Evolutionary conservation across 2,329 filamentous ascomycete genomes (phyloP).

Genomic region (Colletotrichum navitas): DNA sequence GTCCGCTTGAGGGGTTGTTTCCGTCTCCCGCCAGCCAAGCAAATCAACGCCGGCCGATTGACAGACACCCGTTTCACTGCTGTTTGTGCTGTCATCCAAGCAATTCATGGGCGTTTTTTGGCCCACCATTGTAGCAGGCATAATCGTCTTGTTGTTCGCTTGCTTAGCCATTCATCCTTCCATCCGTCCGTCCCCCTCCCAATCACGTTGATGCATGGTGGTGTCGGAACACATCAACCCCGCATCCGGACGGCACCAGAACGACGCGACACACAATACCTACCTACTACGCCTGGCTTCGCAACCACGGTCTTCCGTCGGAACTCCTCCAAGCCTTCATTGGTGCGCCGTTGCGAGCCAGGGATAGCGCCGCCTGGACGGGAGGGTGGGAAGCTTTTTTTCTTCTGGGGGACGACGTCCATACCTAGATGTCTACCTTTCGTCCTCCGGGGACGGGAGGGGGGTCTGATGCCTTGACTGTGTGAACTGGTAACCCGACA

Average conservation of each 20-base stretch:
- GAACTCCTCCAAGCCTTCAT: constrained; percentile 15
- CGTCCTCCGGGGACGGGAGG: not conserved
- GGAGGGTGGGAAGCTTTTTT: constrained; percentile 42
- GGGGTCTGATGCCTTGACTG: no score
- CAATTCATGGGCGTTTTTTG: not conserved
- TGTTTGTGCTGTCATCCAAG: constrained; percentile 18
- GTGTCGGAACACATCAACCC: constrained; percentile 39
- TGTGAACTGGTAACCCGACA: constrained; percentile 13
- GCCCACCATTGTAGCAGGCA: not conserved
- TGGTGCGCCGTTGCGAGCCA: constrained; percentile 23
- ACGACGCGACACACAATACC: constrained; percentile 37
- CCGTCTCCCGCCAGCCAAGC: constrained; percentile 1
- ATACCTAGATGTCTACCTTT: constrained; percentile 4
- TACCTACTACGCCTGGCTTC: constrained; percentile 34
- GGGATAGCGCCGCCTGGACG: constrained; percentile 33
- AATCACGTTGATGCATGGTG: constrained; percentile 37
- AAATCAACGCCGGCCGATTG: constrained; percentile 1
- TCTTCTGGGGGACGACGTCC: not conserved
- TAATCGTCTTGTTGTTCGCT: no score
- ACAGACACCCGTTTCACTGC: constrained; percentile 28
- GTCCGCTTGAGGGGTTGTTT: no score
- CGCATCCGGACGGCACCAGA: constrained; percentile 40
- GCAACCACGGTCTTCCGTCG: constrained; percentile 28
- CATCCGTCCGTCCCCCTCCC: constrained; percentile 23
- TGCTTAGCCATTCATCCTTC: constrained; percentile 20